Percentiles rank a stretch among this genome's conserved stretches.
phyloP scores from a whole-genome alignment of 768 basidiomycete genomes.

The Phylloporus arenicola region DNA sequence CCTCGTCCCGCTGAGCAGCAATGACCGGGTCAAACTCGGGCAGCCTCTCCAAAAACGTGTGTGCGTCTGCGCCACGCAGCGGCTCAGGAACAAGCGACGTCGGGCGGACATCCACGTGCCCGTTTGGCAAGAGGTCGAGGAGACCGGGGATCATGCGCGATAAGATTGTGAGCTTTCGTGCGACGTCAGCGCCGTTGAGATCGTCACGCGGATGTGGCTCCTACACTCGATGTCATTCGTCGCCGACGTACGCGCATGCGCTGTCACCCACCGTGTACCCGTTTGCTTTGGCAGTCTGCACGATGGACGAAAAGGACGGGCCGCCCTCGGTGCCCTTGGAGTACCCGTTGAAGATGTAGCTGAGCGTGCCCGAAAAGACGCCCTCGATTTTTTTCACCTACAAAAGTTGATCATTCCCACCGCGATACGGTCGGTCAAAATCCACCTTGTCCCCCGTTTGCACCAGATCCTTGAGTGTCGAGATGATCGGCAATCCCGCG shows the following conservation, averaged over 20 bases:
- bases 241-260: not conserved
- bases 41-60: conserved; percentile 76
- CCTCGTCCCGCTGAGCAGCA: conserved; percentile 68
- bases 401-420: not conserved
- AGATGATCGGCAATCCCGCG: conserved; percentile 89
- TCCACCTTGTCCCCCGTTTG: conserved; percentile 86
- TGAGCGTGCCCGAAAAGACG: conserved; percentile 95
- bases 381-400: conserved; percentile 91
- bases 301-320: conserved; percentile 83
- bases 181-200: conserved; percentile 94
- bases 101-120: conserved; percentile 77
- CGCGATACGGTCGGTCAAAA: not conserved
- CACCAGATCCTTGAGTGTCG: conserved; percentile 87
- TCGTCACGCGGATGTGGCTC: conserved; percentile 98
- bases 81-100: conserved; percentile 79
- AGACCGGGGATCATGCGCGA: conserved; percentile 63
- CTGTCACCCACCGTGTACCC: conserved; percentile 76
- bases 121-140: conserved; percentile 56
- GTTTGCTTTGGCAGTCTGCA: conserved; percentile 80
- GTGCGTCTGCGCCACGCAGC: conserved; percentile 67
- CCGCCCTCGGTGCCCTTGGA: conserved; percentile 61
- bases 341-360: conserved; percentile 99
- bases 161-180: conserved; percentile 94
- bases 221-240: conserved; percentile 40
- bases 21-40: conserved; percentile 82